Evolutionary conservation across 2,329 filamentous ascomycete genomes (phyloP).

Genomic region (Lecanicillium sp.): DNA sequence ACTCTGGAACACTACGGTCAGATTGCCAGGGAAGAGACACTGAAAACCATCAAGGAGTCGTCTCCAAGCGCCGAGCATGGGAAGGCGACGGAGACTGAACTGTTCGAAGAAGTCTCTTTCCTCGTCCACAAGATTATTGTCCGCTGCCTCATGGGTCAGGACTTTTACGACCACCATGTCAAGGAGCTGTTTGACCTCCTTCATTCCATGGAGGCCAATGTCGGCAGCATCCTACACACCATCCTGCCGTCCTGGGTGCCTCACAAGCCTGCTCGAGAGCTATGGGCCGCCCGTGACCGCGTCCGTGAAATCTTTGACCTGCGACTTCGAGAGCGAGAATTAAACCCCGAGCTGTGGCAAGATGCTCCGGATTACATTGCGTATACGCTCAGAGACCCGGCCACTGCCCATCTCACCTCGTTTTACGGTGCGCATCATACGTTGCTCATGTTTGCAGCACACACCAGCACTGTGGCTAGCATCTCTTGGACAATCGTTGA

Average conservation of each 20-base stretch:
- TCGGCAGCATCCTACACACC: slow-evolving; percentile 8
- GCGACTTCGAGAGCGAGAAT: slow-evolving; percentile 9
- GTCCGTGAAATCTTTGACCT: slow-evolving; percentile 12
- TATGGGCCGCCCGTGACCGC: slow-evolving; percentile 10
- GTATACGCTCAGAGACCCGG: slow-evolving; percentile 10
- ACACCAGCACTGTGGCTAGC: slow-evolving; percentile 10
- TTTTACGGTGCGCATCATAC: slow-evolving; percentile 11
- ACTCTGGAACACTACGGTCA: slow-evolving; percentile 6
- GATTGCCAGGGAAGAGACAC: slow-evolving; percentile 12
- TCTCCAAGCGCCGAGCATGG: slow-evolving; percentile 8
- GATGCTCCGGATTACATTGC: slow-evolving; percentile 12
- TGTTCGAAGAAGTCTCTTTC: slow-evolving; percentile 10
- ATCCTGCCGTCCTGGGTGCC: slow-evolving; percentile 12
- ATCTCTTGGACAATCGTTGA: slow-evolving; percentile 12
- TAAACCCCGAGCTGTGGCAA: neutral
- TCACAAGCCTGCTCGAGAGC: slow-evolving; percentile 8
- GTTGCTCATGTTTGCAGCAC: slow-evolving; percentile 12
- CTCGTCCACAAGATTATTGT: slow-evolving; percentile 11
- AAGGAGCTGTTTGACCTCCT: slow-evolving; percentile 11
- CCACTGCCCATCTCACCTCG: slow-evolving; percentile 9
- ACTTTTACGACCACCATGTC: slow-evolving; percentile 11
- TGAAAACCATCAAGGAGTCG: slow-evolving; percentile 5
- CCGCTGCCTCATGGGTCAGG: slow-evolving; percentile 12
- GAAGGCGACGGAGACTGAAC: slow-evolving; percentile 1
- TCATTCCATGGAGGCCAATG: slow-evolving; percentile 10